Conservation (phyloP, 805 yeast genomes). For the Candida dajiaensis region DNA sequence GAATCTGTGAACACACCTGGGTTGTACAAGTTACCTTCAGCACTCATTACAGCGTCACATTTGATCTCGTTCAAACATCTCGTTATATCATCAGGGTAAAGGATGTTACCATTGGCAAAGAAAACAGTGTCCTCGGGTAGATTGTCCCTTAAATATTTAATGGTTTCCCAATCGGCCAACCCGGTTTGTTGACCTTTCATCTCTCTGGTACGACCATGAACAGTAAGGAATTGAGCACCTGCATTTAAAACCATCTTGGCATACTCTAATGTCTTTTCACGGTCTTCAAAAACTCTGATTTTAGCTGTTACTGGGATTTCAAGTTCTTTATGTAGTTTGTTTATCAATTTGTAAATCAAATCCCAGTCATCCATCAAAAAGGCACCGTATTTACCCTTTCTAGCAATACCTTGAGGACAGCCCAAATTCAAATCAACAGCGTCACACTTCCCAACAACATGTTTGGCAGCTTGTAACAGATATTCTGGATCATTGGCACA, state of each 20-base stretch:
- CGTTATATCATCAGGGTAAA: slow-evolving; percentile 78
- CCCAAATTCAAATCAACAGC: slow-evolving; percentile 96
- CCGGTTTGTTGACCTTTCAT: slow-evolving; percentile 98
- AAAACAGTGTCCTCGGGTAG: slow-evolving; percentile 77
- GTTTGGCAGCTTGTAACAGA: slow-evolving; percentile 72
- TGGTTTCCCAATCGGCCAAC: slow-evolving; percentile 84
- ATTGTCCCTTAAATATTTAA: slow-evolving; percentile 70
- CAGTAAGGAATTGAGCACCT: slow-evolving; percentile 92
- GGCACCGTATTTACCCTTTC: slow-evolving; percentile 91
- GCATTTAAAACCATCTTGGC: slow-evolving; percentile 86
- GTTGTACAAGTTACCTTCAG: slow-evolving; percentile 90
- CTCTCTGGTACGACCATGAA: slow-evolving; percentile 94
- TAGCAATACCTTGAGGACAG: slow-evolving; percentile 97
- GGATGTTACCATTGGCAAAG: slow-evolving; percentile 91
- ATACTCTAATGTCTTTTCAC: slow-evolving; percentile 76
- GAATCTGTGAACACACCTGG: slow-evolving; percentile 79
- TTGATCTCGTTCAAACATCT: slow-evolving; percentile 58
- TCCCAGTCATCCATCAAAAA: slow-evolving; percentile 98
- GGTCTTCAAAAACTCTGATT: slow-evolving; percentile 81
- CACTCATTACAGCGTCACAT: slow-evolving; percentile 95
- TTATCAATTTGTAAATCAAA: slow-evolving; percentile 64
- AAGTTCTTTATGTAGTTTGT: slow-evolving; percentile 65
- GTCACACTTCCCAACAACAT: slow-evolving; percentile 80
- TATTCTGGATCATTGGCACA: slow-evolving; percentile 94
- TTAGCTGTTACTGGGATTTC: slow-evolving; percentile 92